A percentile compares a stretch with the other conserved stretches of the same genome.
Conservation (phyloP, 805 yeast species). For the Saccharomyces kudriavzevii region DNA sequence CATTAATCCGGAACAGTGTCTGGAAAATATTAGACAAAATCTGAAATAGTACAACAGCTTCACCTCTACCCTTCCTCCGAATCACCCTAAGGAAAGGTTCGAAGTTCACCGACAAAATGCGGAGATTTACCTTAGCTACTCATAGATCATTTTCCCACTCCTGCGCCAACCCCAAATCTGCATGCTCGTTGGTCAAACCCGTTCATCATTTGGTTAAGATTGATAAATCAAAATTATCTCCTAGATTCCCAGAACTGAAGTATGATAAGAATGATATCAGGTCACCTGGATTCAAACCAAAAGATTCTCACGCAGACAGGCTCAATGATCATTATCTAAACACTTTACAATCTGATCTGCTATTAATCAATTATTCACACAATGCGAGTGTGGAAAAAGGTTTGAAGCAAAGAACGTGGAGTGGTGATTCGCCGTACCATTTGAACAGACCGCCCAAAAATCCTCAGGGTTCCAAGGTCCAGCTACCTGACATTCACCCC, state of each 20-base stretch:
- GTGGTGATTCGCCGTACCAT: slow-evolving; percentile 80
- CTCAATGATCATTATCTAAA: slow-evolving; percentile 66
- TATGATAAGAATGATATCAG: slow-evolving; percentile 65
- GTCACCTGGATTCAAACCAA: slow-evolving; percentile 72
- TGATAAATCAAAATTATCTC: slow-evolving; percentile 65
- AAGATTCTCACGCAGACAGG: slow-evolving; percentile 69
- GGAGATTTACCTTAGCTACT: slow-evolving; percentile 3
- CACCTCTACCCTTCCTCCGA: neutral
- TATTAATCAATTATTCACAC: slow-evolving; percentile 72
- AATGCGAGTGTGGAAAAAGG: slow-evolving; percentile 49
- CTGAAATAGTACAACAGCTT: neutral
- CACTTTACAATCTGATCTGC: slow-evolving; percentile 66
- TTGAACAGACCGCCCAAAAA: slow-evolving; percentile 69
- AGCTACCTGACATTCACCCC: slow-evolving; percentile 66
- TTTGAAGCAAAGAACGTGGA: slow-evolving; percentile 74
- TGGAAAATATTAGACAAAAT: neutral
- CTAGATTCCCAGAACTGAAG: slow-evolving; percentile 61
- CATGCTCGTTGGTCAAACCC: slow-evolving; percentile 73
- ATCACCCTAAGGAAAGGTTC: neutral
- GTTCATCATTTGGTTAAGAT: slow-evolving; percentile 84
- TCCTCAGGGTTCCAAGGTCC: slow-evolving; percentile 68
- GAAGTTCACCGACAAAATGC: slow-evolving; percentile 3
- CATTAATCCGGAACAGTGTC: neutral
- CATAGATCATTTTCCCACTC: slow-evolving; percentile 20
- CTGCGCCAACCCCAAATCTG: slow-evolving; percentile 39